Base-by-base conservation (phyloP, 1,284 basidiomycete genomes). In the Ganoderma sinense region DNA sequence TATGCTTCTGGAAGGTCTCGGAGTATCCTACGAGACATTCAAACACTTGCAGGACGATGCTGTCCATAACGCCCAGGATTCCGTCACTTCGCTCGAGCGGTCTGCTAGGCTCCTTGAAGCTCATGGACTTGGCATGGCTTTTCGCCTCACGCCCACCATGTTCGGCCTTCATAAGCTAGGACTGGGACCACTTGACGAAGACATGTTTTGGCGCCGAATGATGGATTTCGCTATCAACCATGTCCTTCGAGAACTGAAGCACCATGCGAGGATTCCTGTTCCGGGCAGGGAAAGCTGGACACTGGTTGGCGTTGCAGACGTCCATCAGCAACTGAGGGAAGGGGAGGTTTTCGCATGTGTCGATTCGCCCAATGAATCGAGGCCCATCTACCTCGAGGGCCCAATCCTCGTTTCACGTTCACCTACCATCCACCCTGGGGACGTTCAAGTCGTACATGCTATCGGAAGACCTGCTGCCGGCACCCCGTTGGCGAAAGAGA, bases 381-480 rank as follows among this genome's bases (percentile, higher is more conserved):
- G 65, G 11, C 74, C 78, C 0, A 78, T 82, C 2, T 91, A 87
- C 75, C 80, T 93, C 2, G 80, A 88, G 72, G 91, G 92, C 0
- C 82, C 79, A 4, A 82, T 89, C 2, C 75, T 90, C 51, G 85
- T 93, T 48, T 89, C 89, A 20, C 84, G 91, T 14, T 91, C 89
- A 0, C 91, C 91, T 0, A 87, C 86, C 1, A 89, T 91, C 33
- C 90, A 91, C 75, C 91, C 89, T 3, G 91, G 91, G 0, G 91
- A 93, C 76, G 87, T 91, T 2, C 88, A 88, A 74, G 78, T 91
- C 18, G 90, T 84, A 4, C 73, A 76, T 16, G 91, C 89, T 0
- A 90, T 93, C 39, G 91, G 91, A 10, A 71, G 70, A 18, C 89
- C 89, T 0, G 87, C 86, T 1, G 72, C 78, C 8, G 84, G 82